Base-by-base conservation (phyloP, 2,329 filamentous ascomycete genomes). In the Aspergillus niger region DNA sequence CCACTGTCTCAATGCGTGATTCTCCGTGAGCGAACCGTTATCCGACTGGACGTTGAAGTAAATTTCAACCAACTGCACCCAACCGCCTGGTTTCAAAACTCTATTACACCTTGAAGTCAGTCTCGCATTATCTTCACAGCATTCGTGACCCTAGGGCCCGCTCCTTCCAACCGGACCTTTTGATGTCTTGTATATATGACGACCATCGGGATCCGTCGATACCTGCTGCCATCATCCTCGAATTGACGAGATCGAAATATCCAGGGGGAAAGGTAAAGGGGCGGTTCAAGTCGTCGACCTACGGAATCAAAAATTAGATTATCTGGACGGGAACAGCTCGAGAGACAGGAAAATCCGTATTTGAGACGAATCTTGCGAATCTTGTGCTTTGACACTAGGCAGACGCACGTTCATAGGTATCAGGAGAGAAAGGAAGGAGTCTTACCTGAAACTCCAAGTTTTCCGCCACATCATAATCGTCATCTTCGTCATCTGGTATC, bases 11-110 rank as follows among this genome's bases (percentile, higher is more conserved):
- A 92, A 79, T 2, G 87, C 89, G 72, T 90, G 85, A 55, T 83
- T 83, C 54, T 88, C 83, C 10, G 86, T 88, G 67, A 95, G 78
- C n/a, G 86, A 87, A 5, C 92, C 92, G 69, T 91, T 96, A 67
- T 94, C 87, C 0, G 91, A 96, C 74, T 96, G 93, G 26, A 91
- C 87, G 65, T 92, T 91, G 74, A 89, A 89, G 70, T 96, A 92
- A 68, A 93, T 85, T 72, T 97, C 93, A n/a, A 91, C 85, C 83
- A 96, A 88, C 71, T 97, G 92, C 61, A 90, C 84, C 91, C 92
- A 97, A 1, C 93, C 92, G 2, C 88, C 89, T 5, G 87, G 89
- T 54, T 86, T 89, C 63, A 93, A 79, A 2, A 75, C 73, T 64
- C 74, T 76, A 56, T 55, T 51, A 22, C 44, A 55, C 15, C 17